Base-by-base conservation (phyloP, 2,329 filamentous ascomycete genomes). In the Talaromyces sp. region DNA sequence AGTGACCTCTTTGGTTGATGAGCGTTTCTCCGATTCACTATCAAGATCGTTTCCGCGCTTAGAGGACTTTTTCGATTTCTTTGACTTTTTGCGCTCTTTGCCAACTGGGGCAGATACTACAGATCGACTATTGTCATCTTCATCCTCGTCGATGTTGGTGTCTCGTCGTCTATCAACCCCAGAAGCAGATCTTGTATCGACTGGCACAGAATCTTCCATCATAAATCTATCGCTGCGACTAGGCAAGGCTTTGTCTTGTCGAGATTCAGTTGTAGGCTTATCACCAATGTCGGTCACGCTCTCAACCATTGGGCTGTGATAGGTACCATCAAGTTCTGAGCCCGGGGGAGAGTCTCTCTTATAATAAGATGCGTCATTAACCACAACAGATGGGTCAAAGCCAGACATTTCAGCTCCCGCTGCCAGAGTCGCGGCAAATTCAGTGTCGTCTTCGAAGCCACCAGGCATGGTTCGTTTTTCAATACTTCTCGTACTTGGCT, bases 371-470 rank as follows among this genome's bases (percentile, higher is more conserved):
- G 85, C 83, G 66, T 91, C 82, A 52, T 89, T 79, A 38, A 89
- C 87, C 52, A 91, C 85, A 60, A 91, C 85, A 46, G 88, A 82
- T 4, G 87, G 84, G 67, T 90, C 83, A 64, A 91, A 91, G 0
- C 89, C 89, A 52, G 86, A 84, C n/a, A 86, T 82, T 68, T 87
- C 77, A 55, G 90, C 78, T 1, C 86, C 87, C 54, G 88, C 89
- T 60, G 88, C 87, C 53, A 91, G 75, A 3, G 84, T 85, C 29
- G 88, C 89, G 8, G 86, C 85, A 65, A 91, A 91, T 56, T 86
- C 86, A 9, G 88, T 75, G 65, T 91, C 89, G 60, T 87, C 83
- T 1, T 78, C 83, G 67, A 89, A 92, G 10, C 82, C 77, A 21
- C 88, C 88, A 26, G 61, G 61, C 51, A 63, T 61, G 10, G 38